Percentiles rank a stretch among this genome's conserved stretches.
These are phyloP conservation scores for Starmerella bombicola DNA, from an alignment of 805 yeast species.

Conservation along the genomic window DNA sequence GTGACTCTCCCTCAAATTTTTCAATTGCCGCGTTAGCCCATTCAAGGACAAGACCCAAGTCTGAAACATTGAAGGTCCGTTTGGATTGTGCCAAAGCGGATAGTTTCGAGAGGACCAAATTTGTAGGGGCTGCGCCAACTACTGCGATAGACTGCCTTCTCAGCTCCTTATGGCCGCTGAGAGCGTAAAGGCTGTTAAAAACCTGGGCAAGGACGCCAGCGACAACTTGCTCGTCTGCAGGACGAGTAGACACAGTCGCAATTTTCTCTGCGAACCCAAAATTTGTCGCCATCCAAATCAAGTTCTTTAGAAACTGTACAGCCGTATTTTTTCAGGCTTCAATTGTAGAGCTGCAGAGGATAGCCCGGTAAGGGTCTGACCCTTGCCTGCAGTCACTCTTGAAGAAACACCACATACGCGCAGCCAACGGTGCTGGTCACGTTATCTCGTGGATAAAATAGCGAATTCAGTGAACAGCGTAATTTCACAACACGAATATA, in stretches of 20 bases:
- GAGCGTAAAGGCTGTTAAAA: background rate
- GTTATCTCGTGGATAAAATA: too few species aligned
- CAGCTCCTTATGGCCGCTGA: constrained; percentile 5
- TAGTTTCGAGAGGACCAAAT: background rate
- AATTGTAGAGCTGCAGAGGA: too few species aligned
- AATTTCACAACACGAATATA: constrained; percentile 21
- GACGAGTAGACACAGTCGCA: background rate
- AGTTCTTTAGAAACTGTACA: too few species aligned
- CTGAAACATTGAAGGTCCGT: constrained; percentile 1
- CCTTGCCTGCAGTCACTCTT: too few species aligned
- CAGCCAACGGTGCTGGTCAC: too few species aligned
- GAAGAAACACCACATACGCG: too few species aligned
- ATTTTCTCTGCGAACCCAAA: background rate
- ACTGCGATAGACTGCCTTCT: background rate
- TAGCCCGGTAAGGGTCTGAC: too few species aligned
- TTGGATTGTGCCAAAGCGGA: background rate
- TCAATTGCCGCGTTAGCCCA: constrained; percentile 2
- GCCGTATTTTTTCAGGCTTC: too few species aligned
- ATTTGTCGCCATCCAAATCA: background rate
- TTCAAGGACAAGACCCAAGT: constrained; percentile 5
- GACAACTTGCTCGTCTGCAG: background rate
- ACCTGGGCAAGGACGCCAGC: background rate
- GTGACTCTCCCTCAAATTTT: background rate
- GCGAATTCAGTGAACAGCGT: too few species aligned
- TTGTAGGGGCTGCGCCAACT: background rate